Conservation (phyloP, 2,329 filamentous ascomycete genomes). For the Aureobasidium uvarum region DNA sequence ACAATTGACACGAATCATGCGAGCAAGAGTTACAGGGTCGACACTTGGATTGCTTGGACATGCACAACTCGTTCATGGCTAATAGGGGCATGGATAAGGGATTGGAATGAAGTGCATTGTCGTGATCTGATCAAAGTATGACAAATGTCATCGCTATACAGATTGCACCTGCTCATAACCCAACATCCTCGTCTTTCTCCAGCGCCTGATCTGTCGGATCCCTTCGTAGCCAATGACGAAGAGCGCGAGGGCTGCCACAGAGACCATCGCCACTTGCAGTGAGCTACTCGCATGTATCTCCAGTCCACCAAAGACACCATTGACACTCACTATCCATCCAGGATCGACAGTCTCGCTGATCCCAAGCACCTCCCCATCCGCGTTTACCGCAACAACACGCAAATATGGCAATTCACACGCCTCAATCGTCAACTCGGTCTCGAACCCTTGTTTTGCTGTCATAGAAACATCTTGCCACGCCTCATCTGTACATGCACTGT, state of each 20-base stretch:
- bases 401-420: neutral
- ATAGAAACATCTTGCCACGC: slow-evolving; percentile 30
- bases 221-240: neutral
- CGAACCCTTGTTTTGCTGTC: slow-evolving; percentile 29
- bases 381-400: slow-evolving; percentile 33
- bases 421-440: slow-evolving; percentile 28
- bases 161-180: neutral
- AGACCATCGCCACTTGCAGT: neutral
- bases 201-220: neutral
- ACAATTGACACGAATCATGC: too few relatives aligned
- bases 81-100: neutral
- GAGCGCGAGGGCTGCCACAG: neutral
- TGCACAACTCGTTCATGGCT: neutral
- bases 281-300: neutral
- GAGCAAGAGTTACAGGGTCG: too few relatives aligned
- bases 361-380: slow-evolving; percentile 29
- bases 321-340: neutral
- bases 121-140: neutral
- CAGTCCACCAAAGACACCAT: neutral
- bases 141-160: neutral
- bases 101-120: neutral
- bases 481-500: neutral
- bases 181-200: neutral
- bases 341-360: neutral
- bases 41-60: too few relatives aligned